A percentile compares a stretch with the other conserved stretches of the same genome.
These are phyloP conservation scores for Penicillium pancosmium DNA, from an alignment of 495 filamentous ascomycete species.

Conservation along the genomic window DNA sequence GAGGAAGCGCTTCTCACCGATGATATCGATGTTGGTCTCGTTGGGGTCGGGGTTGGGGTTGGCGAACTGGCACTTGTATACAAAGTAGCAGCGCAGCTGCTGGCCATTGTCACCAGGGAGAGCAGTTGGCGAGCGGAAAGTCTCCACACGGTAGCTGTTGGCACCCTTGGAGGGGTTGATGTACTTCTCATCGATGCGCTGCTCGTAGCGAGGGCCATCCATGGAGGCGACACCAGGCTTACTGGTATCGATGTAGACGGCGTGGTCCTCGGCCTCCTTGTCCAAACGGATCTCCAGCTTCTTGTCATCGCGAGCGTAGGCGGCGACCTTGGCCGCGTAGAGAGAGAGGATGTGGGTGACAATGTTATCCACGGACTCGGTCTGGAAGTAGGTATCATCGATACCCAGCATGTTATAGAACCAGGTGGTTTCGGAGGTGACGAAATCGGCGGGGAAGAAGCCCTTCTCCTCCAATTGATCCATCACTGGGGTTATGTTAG, in stretches of 20 bases:
- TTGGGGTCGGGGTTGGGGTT: conserved; percentile 67
- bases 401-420: conserved; percentile 98
- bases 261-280: conserved; percentile 93
- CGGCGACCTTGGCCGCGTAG: conserved; percentile 96
- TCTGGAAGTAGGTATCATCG: conserved; percentile 98
- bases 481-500: conserved; percentile 55
- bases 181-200: conserved; percentile 93
- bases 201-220: conserved; percentile 85
- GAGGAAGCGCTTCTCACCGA: conserved; percentile 91
- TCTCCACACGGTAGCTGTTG: conserved; percentile 88
- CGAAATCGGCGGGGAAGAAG: conserved; percentile 84
- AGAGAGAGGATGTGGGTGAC: conserved; percentile 92
- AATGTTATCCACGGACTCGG: conserved; percentile 83
- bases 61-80: conserved; percentile 92
- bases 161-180: conserved; percentile 68
- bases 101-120: conserved; percentile 75
- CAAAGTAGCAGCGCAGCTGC: conserved; percentile 94
- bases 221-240: conserved; percentile 76
- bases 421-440: conserved; percentile 86
- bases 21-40: conserved; percentile 87
- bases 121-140: conserved; percentile 79
- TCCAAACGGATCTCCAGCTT: conserved; percentile 90
- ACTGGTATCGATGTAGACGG: conserved; percentile 98
- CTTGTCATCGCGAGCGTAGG: conserved; percentile 91
- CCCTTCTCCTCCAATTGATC: conserved; percentile 73